Evolutionary conservation across 2,329 filamentous ascomycete genomes (phyloP).

Genomic region (Pseudogymnoascus sp.): DNA sequence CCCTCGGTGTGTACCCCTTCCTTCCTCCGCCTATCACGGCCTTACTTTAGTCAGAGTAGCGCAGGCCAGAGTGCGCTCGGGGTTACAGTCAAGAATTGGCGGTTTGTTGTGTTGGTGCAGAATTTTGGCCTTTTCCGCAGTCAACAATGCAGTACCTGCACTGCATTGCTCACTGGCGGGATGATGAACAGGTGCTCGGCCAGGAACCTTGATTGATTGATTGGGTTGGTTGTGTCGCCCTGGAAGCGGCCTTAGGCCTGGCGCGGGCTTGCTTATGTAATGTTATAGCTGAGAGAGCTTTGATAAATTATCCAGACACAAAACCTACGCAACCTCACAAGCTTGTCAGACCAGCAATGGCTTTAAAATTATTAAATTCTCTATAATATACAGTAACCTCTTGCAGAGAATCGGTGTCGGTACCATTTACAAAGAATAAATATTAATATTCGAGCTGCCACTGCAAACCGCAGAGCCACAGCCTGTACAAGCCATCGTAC

Average conservation of each 20-base stretch:
- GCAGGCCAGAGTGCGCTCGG: not conserved
- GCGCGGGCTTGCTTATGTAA: not conserved
- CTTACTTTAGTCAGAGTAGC: not conserved
- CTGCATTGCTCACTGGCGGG: slow-evolving; percentile 2
- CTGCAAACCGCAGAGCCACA: not conserved
- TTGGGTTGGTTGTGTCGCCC: not conserved
- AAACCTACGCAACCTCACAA: not conserved
- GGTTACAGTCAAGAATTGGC: not conserved
- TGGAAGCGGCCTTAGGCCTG: not conserved
- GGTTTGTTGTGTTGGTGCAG: not conserved
- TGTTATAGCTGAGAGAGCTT: not conserved
- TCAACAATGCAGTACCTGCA: slow-evolving; percentile 6
- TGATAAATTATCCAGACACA: not conserved
- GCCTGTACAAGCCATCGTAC: not conserved
- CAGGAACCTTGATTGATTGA: slow-evolving; percentile 3
- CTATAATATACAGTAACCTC: not conserved
- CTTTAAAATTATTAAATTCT: not conserved
- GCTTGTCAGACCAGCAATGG: not conserved
- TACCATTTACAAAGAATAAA: not conserved
- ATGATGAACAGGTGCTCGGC: not conserved
- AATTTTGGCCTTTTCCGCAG: slow-evolving; percentile 1
- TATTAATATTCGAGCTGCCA: not conserved
- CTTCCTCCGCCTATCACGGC: slow-evolving; percentile 2
- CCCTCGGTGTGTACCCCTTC: not conserved
- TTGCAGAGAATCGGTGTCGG: not conserved